Base-by-base conservation (phyloP, 768 basidiomycete species). In the Tremella mesenterica region DNA sequence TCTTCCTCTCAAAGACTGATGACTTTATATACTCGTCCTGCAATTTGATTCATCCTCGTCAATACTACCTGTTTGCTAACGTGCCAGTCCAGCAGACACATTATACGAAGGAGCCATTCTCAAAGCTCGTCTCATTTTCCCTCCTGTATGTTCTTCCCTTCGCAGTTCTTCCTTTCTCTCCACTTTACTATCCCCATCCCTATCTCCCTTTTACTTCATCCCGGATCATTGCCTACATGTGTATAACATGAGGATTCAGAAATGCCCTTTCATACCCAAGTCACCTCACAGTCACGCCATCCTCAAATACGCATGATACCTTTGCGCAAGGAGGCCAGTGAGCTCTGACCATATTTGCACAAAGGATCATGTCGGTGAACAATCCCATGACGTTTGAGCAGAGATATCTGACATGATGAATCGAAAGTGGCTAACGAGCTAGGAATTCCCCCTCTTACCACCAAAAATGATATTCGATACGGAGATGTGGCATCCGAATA, bases 91-190 rank as follows among this genome's bases (percentile, higher is more conserved):
- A 28, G 81, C 85, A 29, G 92, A 96, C 71, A 93, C 92, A 14
- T 76, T 95, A 36, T 97, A 96, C 69, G 93, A 99, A 75, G 95
- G 93, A 55, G 95, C 88, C 7, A 88, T 97, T 74, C 86, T 93
- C 77, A 91, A 89, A 75, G 90, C 91, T 16, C 80, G 85, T 49
- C 75, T 97, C 53, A 79, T 83, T 4, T 97, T 99, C 74, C 93
- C 92, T 7, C 77, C 80, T 8, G 74, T 72, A 44, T 47, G 60
- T 60, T 25, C 12, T 9, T 10, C 10, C 12, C 18, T 8, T 36
- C 21, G 29, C 20, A 2, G n/a, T 39, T 30, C 41, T 44, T 33
- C 44, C 41, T 41, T 4, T 41, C 38, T 18, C 14, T 4, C n/a
- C 29, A 28, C 44, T 36, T n/a, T n/a, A n/a, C n/a, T n/a, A n/a